Evolutionary conservation across 2,329 filamentous ascomycete species (phyloP).

Genomic region (Colletotrichum magnum): DNA sequence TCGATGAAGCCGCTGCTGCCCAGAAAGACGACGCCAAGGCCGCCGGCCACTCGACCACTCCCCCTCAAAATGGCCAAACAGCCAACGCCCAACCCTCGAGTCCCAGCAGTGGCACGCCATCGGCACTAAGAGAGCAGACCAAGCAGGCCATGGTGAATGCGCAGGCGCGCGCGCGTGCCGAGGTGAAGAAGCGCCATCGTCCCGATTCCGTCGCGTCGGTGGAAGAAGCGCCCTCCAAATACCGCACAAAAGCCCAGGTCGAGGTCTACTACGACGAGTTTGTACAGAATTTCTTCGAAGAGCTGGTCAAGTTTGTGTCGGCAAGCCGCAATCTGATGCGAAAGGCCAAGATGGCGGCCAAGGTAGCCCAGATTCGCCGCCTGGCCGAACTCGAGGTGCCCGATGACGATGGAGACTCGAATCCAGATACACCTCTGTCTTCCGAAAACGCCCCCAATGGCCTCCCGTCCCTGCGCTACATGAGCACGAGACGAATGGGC

Average conservation of each 20-base stretch:
- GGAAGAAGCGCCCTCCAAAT: conserved; percentile 66
- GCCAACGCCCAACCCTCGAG: conserved; percentile 46
- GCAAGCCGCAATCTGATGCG: conserved; percentile 86
- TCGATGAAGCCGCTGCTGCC: conserved; percentile 13
- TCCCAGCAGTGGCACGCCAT: conserved; percentile 51
- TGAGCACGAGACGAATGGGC: conserved; percentile 53
- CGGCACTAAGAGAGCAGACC: conserved; percentile 55
- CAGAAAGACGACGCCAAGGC: neutral
- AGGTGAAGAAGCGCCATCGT: conserved; percentile 64
- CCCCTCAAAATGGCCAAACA: conserved; percentile 27
- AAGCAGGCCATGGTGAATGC: conserved; percentile 62
- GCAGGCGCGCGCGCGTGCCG: conserved; percentile 61
- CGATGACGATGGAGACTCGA: conserved; percentile 55
- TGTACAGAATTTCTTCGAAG: conserved; percentile 86
- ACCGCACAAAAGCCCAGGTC: conserved; percentile 81
- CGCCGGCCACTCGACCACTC: conserved; percentile 1
- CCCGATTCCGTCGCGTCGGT: conserved; percentile 67
- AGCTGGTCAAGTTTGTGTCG: conserved; percentile 85
- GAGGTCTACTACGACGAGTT: conserved; percentile 95
- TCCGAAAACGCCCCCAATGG: conserved; percentile 44
- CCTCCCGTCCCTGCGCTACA: conserved; percentile 57
- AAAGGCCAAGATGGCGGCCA: conserved; percentile 88
- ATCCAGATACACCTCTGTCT: conserved; percentile 18
- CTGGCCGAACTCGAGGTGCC: conserved; percentile 72
- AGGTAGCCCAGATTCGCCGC: conserved; percentile 76